Percentiles rank a stretch among this genome's conserved stretches.
These are phyloP conservation scores for Xylariaceae sp. DNA, from an alignment of 2,329 filamentous ascomycete species.

Conservation along the genomic window DNA sequence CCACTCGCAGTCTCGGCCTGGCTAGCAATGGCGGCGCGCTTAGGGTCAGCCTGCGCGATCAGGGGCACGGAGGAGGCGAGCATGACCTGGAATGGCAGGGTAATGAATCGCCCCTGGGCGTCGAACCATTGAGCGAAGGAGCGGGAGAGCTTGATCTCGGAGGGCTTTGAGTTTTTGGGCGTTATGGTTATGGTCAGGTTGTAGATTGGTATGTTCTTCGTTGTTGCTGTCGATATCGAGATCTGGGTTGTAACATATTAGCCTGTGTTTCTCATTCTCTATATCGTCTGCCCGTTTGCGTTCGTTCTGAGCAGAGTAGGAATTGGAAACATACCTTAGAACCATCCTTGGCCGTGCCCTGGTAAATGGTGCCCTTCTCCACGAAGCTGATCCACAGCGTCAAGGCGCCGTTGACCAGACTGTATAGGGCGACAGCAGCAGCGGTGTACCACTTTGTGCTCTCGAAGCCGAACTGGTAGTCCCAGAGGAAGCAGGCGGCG, in stretches of 20 bases:
- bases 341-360: slow-evolving; percentile 65
- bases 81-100: slow-evolving; percentile 74
- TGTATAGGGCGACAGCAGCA: slow-evolving; percentile 75
- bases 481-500: slow-evolving; percentile 81
- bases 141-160: slow-evolving; percentile 54
- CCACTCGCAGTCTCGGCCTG: neutral
- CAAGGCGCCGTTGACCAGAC: slow-evolving; percentile 71
- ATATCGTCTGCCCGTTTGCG: neutral
- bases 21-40: slow-evolving; percentile 42
- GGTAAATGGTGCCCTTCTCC: slow-evolving; percentile 80
- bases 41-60: slow-evolving; percentile 65
- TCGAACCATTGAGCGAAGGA: slow-evolving; percentile 79
- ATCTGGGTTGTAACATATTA: slow-evolving; percentile 49
- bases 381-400: slow-evolving; percentile 81
- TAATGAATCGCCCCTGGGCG: slow-evolving; percentile 66
- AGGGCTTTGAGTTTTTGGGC: slow-evolving; percentile 35
- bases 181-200: slow-evolving; percentile 64
- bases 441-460: slow-evolving; percentile 78
- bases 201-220: slow-evolving; percentile 82
- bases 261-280: neutral
- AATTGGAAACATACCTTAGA: slow-evolving; percentile 24
- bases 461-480: slow-evolving; percentile 90
- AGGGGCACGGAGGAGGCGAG: slow-evolving; percentile 65
- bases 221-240: slow-evolving; percentile 66
- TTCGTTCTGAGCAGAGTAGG: neutral